Conservation (phyloP, 2,329 filamentous ascomycete species). For the Lecanicillium sp. region DNA sequence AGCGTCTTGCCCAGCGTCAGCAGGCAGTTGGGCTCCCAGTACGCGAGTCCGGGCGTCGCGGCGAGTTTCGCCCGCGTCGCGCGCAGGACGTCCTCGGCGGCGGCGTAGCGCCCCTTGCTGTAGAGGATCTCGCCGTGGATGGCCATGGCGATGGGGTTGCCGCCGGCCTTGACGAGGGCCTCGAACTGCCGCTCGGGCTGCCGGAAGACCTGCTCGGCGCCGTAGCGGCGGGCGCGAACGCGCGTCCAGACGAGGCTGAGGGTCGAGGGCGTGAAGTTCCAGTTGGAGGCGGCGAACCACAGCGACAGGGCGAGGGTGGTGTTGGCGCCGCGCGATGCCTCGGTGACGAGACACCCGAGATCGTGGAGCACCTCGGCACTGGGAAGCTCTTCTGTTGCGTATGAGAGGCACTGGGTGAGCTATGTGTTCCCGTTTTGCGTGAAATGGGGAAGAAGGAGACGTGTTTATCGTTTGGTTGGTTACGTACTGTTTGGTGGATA, state of each 20-base stretch:
- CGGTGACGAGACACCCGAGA: conserved; percentile 24
- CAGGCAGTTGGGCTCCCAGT: conserved; percentile 11
- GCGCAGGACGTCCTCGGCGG: conserved; percentile 16
- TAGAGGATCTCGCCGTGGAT: conserved; percentile 27
- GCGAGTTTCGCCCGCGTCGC: neutral
- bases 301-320: conserved; percentile 20
- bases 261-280: conserved; percentile 26
- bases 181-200: conserved; percentile 25
- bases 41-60: neutral
- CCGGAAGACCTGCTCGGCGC: conserved; percentile 15
- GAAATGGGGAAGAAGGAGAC: neutral
- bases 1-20: conserved; percentile 8
- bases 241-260: conserved; percentile 23
- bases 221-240: conserved; percentile 18
- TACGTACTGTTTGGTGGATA: no score
- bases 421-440: no score
- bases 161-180: conserved; percentile 23
- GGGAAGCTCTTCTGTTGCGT: neutral
- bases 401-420: no score
- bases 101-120: conserved; percentile 19
- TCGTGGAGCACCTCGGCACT: conserved; percentile 21
- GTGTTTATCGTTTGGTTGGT: no score
- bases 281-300: conserved; percentile 28
- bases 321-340: conserved; percentile 13
- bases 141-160: conserved; percentile 31